Base-by-base conservation (phyloP, 2,329 filamentous ascomycete species). In the Fusarium pseudoanthophilum region DNA sequence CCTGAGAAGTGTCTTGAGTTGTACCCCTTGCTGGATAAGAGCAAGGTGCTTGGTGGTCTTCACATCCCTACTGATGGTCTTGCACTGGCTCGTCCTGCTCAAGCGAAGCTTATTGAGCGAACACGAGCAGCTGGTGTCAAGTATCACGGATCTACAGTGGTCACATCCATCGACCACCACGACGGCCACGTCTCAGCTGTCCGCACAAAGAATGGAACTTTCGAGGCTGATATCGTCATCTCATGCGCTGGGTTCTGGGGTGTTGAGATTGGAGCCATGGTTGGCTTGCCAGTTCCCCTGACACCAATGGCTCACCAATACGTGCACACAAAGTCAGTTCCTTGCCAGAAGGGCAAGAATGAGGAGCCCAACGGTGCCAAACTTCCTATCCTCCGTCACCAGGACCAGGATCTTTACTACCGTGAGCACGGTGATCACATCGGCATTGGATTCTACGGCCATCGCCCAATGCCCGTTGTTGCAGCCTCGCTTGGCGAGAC, bases 181-280 rank as follows among this genome's bases (percentile, higher is more conserved):
- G 78, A 84, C 11, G 84, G 85, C 24, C 83, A 79, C 6, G 88
- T 91, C 18, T 90, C 88, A 1, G 89, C 89, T 4, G 89, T 91
- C 0, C 80, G 71, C 4, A 90, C 88, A 1, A 80, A 83, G 3
- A 79, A 79, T 8, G 85, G 85, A 28, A 85, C 77, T 1, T 83
- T 91, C 26, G 81, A 86, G 0, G 89, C 89, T 1, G 90, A 92
- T 61, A 87, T 91, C 30, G 83, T 91, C 57, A 80, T 92, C 42
- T 91, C 89, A 4, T 92, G 90, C 69, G 90, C 89, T 11, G 90
- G 90, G 0, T 90, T 92, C 78, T 92, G 90, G 90, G 90, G 90
- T 16, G 90, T 91, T 13, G 89, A 92, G 76, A 82, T 92, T 11
- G 90, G 90, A 28, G 87, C 86, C 11, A 90, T 92, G 89, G 84